Evolutionary conservation across 2,329 filamentous ascomycete genomes (phyloP), one percentile per base, ranked within the genome.

Genomic region (Fusarium anthophilum): DNA sequence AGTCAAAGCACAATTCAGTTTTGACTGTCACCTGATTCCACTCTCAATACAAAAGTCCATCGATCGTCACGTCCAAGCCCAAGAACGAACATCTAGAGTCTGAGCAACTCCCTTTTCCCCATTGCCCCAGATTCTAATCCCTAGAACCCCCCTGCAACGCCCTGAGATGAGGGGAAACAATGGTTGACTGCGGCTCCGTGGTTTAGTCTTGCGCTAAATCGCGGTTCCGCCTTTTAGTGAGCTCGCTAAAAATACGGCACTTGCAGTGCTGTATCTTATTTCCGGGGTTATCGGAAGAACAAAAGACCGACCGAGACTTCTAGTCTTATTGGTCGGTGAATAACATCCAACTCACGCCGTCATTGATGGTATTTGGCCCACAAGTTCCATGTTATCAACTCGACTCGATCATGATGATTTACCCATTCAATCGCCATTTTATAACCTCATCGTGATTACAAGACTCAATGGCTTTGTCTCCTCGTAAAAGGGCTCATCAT

Each of bases 181-280:
- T 56, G 51, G 50, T 64, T 73, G 58, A 65, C 66, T 77, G 76
- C 76, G 76, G 76, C 64, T 77, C 76, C 76, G 76, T 74, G 63
- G 57, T 77, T 63, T 26, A 66, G 63, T 66, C 59, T 53, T 55
- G 51, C 73, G 73, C 76, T 74, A 77, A 76, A 75, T 63, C 76
- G 76, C 76, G 76, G 76, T 76, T 77, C 76, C 76, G 76, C 70
- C 65, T 61, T 72, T 74, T 75, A 70, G 73, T 63, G 50, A 59
- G 50, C 44, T 50, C 43, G 41, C 37, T 62, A 51, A 35, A n/a
- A 50, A n/a, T 59, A n/a, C 50, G 18, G 50, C 26, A 63, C 30
- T 69, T 60, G 30, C 17, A 47, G 32, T 38, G 28, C 22, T 18
- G 22, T 35, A 50, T 24, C 13, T 45, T 24, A 45, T 51, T 51